phyloP scores from a whole-genome alignment of 768 basidiomycete species.

The Kockovaella imperatae region DNA sequence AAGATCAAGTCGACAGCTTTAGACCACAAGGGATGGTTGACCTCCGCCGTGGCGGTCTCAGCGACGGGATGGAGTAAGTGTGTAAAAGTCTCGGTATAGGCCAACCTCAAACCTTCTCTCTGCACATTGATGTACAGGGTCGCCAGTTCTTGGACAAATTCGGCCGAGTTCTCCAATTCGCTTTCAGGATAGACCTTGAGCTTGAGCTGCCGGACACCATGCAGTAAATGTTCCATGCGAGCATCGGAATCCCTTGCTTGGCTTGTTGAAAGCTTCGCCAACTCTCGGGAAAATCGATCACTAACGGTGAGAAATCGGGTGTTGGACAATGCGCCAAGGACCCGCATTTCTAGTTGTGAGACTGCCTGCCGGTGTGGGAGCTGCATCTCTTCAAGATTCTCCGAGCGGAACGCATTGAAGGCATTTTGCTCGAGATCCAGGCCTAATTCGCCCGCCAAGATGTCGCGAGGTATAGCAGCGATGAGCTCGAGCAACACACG shows the following conservation, averaged over 20 bases:
- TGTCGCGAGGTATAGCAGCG: conserved; percentile 63
- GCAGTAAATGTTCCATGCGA: conserved; percentile 75
- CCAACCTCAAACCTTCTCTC: conserved; percentile 69
- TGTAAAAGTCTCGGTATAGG: conserved; percentile 75
- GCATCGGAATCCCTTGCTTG: conserved; percentile 71
- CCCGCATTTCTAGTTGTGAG: conserved; percentile 69
- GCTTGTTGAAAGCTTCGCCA: conserved; percentile 59
- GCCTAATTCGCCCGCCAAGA: conserved; percentile 67
- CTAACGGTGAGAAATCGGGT: conserved; percentile 87
- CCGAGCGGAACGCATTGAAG: conserved; percentile 59
- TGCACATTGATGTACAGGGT: conserved; percentile 77
- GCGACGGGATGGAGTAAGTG: conserved; percentile 76
- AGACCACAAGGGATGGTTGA: conserved; percentile 90
- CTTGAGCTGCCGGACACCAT: conserved; percentile 69
- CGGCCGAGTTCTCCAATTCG: conserved; percentile 84
- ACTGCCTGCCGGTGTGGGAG: conserved; percentile 73
- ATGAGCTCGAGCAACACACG: conserved; percentile 73
- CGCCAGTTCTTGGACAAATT: conserved; percentile 76
- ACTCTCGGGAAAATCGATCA: conserved; percentile 75
- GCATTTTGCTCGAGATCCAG: conserved; percentile 77
- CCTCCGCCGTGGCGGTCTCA: conserved; percentile 93
- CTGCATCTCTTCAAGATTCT: conserved; percentile 50
- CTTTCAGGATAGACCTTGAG: conserved; percentile 92
- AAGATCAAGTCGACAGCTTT: conserved; percentile 75
- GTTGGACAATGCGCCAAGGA: conserved; percentile 76